Evolutionary conservation across 2,329 filamentous ascomycete species (phyloP), one percentile per base, ranked within the genome.

Genomic region (Colletotrichum costaricense): DNA sequence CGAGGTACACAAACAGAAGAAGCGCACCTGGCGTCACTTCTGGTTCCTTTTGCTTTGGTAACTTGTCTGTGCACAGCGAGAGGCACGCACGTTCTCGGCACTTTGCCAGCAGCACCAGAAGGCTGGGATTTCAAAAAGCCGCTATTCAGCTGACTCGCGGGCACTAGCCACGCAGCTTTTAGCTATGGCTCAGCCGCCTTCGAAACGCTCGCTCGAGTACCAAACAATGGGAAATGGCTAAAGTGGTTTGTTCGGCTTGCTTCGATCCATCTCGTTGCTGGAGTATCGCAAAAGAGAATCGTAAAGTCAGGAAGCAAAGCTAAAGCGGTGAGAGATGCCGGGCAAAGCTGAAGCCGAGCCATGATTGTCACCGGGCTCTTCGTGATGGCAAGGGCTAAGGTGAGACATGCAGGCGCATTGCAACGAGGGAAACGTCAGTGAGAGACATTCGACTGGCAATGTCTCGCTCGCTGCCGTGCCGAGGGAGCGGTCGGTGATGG

Each of bases 401-500:
- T 65, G 26, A 73, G 60, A 70, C 70, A 57, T 57, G 46, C 5
- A 22, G 33, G 57, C 24, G 70, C 54, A 65, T 33, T 65, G 56
- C 30, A 62, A 62, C 67, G 30, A 28, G 46, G 24, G 14, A 49
- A 22, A 70, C 67, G 60, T 52, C 67, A 49, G 46, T 35, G 16
- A 62, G 56, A 73, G 60, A 62, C 67, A 66, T 70, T 49, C 16
- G 33, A 19, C 42, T 69, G 60, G 55, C 56, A 55, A 55, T 69
- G 66, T 72, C 70, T 72, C n/a, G 54, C 30, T 28, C 56, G 63
- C 24, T 67, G 63, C 42, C 46, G 52, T 72, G 69, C 70, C 66
- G 55, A 64, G 59, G 59, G 55, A 58, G 28, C 66, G 63, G 64
- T 54, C 49, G 57, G 54, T 63, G 70, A 64, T 55, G 55, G 26